Evolutionary conservation across 73 alveolate genomes (phyloP).

Genomic region (Stentor coeruleus): DNA sequence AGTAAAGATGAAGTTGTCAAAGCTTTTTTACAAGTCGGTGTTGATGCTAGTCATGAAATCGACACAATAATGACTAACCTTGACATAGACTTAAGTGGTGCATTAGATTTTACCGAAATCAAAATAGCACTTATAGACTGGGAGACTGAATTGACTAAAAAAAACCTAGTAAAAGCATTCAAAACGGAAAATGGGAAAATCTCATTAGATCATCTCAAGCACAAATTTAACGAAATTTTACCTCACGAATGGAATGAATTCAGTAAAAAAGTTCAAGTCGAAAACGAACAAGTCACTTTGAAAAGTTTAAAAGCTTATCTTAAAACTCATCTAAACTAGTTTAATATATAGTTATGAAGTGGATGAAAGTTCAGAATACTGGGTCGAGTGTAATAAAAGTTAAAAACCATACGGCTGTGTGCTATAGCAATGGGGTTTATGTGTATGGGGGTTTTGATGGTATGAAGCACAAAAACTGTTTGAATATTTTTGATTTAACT

Average conservation of each 20-base stretch:
- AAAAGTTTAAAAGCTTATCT: neutral
- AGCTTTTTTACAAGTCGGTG: neutral
- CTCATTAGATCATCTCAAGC: neutral
- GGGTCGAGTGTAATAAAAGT: neutral
- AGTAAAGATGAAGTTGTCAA: neutral
- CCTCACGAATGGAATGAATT: conserved; percentile 1
- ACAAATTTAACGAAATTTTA: neutral
- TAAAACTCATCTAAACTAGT: neutral
- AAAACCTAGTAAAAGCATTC: neutral
- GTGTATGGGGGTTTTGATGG: conserved; percentile 90
- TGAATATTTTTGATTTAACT: conserved; percentile 57
- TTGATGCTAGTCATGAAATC: neutral
- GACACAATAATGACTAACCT: neutral
- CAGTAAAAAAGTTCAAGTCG: neutral
- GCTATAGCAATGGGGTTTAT: conserved; percentile 54
- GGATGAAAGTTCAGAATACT: neutral
- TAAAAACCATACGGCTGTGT: conserved; percentile 82
- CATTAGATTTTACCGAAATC: neutral
- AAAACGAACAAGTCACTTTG: neutral
- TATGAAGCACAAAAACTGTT: conserved; percentile 64
- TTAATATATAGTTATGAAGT: neutral
- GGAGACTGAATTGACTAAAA: neutral
- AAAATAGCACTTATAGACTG: neutral
- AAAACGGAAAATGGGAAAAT: neutral
- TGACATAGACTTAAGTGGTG: neutral